phyloP scores from a whole-genome alignment of 2,329 filamentous ascomycete species.

The Leptographium galeiforme region DNA sequence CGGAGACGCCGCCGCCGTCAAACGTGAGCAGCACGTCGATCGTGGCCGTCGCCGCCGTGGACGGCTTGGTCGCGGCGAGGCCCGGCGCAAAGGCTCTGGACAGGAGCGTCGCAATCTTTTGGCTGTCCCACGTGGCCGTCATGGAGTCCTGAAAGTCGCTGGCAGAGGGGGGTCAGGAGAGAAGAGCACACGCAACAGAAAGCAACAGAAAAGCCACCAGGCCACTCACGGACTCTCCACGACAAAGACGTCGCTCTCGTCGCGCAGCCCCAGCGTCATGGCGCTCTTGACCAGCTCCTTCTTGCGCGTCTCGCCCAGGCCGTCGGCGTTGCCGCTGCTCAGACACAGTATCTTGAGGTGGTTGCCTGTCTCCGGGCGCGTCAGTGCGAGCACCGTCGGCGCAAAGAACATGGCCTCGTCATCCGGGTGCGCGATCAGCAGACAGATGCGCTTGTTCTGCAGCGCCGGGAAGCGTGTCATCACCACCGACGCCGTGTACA shows the following conservation, averaged over 20 bases:
- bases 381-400: constrained; percentile 75
- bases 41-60: constrained; percentile 27
- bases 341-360: constrained; percentile 90
- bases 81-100: constrained; percentile 61
- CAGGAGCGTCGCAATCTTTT: constrained; percentile 57
- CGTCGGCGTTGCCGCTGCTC: constrained; percentile 79
- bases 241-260: constrained; percentile 71
- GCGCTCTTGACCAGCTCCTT: constrained; percentile 75
- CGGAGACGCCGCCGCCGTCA: constrained; percentile 67
- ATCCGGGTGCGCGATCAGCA: constrained; percentile 93
- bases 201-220: no score
- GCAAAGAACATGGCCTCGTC: constrained; percentile 99
- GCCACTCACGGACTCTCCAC: constrained; percentile 56
- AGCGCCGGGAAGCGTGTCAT: constrained; percentile 49
- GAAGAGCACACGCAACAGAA: background rate
- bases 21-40: constrained; percentile 88
- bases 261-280: constrained; percentile 58
- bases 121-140: constrained; percentile 61
- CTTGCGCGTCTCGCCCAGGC: constrained; percentile 70
- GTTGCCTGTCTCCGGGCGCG: constrained; percentile 66
- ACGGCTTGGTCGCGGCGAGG: constrained; percentile 19
- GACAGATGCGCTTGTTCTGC: constrained; percentile 71
- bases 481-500: constrained; percentile 33
- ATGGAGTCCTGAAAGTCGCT: constrained; percentile 80
- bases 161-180: constrained; percentile 1